phyloP scores from a whole-genome alignment of 2,329 filamentous ascomycete species.

The Fonsecaea pugnacius region DNA sequence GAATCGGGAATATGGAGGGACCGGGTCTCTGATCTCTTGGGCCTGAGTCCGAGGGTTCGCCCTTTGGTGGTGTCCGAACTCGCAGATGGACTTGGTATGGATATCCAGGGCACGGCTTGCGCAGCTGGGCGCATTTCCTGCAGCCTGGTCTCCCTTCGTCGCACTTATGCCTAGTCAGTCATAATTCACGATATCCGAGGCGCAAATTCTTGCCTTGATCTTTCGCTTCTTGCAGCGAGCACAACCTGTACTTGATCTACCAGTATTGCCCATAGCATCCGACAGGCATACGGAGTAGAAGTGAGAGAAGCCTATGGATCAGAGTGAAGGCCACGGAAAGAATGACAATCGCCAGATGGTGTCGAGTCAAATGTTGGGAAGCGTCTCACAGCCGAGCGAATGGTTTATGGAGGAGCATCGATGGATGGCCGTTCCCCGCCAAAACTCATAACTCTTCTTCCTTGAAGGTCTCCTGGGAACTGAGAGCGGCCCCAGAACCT shows the following conservation, averaged over 20 bases:
- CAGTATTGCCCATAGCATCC: slow-evolving; percentile 34
- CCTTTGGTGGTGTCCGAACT: slow-evolving; percentile 19
- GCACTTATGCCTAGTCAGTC: slow-evolving; percentile 25
- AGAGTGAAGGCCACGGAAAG: neutral
- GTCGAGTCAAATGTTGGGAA: neutral
- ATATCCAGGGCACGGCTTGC: slow-evolving; percentile 35
- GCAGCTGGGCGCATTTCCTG: slow-evolving; percentile 33
- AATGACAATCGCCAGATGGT: neutral
- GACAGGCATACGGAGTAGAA: neutral
- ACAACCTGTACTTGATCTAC: slow-evolving; percentile 37
- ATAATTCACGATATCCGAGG: neutral
- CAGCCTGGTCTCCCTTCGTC: slow-evolving; percentile 35
- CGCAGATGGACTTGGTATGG: slow-evolving; percentile 35
- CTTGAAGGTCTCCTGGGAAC: neutral
- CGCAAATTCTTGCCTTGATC: slow-evolving; percentile 25
- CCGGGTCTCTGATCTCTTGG: neutral
- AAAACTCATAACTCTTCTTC: slow-evolving; percentile 14
- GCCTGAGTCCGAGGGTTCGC: neutral
- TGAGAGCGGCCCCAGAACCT: slow-evolving; percentile 8
- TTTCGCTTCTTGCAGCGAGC: slow-evolving; percentile 31
- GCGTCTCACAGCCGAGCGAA: neutral
- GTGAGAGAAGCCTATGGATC: slow-evolving; percentile 9
- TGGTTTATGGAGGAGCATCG: slow-evolving; percentile 6
- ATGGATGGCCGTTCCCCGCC: neutral
- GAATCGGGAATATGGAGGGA: slow-evolving; percentile 7